A percentile compares a stretch with the other conserved stretches of the same genome.
Conservation (phyloP, 192 early-diverging fungal species). For the Coemansia umbellata region DNA sequence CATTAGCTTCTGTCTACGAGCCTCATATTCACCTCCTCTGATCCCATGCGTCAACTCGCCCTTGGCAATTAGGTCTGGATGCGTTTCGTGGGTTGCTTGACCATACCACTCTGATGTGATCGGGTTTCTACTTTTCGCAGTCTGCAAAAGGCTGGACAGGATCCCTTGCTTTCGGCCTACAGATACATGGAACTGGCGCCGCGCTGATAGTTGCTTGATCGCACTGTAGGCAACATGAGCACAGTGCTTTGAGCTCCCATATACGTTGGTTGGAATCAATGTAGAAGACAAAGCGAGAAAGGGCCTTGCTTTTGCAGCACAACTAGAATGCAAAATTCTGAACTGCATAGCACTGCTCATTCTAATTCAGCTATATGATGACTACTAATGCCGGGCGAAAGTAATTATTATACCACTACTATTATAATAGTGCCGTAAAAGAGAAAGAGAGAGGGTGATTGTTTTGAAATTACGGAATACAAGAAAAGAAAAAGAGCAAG, state of each 20-base stretch:
- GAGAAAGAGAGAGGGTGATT: neutral
- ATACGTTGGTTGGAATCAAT: too few relatives aligned
- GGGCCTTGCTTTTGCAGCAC: neutral
- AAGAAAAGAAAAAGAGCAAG: too few relatives aligned
- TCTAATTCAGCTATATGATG: too few relatives aligned
- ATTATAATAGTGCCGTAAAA: neutral
- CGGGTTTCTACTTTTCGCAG: slow-evolving; percentile 36
- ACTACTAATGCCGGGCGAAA: too few relatives aligned
- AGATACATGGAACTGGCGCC: slow-evolving; percentile 1
- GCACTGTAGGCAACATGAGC: too few relatives aligned
- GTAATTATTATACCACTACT: neutral
- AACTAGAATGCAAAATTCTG: neutral
- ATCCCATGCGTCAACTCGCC: slow-evolving; percentile 83
- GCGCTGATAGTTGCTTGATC: neutral
- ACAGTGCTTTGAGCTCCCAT: too few relatives aligned
- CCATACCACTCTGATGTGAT: slow-evolving; percentile 55
- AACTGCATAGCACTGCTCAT: too few relatives aligned
- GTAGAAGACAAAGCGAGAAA: too few relatives aligned
- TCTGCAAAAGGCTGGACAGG: slow-evolving; percentile 33
- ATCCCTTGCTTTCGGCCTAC: slow-evolving; percentile 7
- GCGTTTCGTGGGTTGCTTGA: slow-evolving; percentile 78
- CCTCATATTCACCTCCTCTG: slow-evolving; percentile 67
- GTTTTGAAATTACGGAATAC: neutral
- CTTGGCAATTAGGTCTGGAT: slow-evolving; percentile 74
- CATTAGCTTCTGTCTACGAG: slow-evolving; percentile 65